Conservation (phyloP, 2,329 filamentous ascomycete genomes). For the Xylaria sp. region DNA sequence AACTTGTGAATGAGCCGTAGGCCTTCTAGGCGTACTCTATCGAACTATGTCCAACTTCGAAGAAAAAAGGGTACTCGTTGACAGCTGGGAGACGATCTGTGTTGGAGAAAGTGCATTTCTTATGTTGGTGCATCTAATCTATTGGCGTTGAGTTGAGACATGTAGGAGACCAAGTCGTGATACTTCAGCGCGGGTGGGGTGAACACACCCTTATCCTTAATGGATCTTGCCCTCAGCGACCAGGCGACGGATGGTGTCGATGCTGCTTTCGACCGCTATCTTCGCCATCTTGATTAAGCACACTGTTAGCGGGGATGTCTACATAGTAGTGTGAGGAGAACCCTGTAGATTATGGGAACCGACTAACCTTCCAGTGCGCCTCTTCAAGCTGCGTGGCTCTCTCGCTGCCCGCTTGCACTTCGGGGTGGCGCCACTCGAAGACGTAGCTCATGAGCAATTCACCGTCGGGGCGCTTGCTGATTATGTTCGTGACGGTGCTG, state of each 20-base stretch:
- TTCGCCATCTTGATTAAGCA: slow-evolving; percentile 37
- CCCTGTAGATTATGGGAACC: neutral
- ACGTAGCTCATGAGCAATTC: slow-evolving; percentile 44
- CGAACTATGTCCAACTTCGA: neutral
- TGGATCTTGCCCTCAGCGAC: slow-evolving; percentile 37
- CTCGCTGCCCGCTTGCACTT: slow-evolving; percentile 37
- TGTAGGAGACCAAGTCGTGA: neutral
- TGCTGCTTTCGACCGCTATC: slow-evolving; percentile 41
- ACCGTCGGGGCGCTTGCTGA: slow-evolving; percentile 39
- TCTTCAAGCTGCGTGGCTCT: slow-evolving; percentile 36
- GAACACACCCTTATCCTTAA: slow-evolving; percentile 9
- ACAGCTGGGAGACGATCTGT: neutral
- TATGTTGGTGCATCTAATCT: neutral
- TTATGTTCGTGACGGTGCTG: slow-evolving; percentile 44
- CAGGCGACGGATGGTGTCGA: slow-evolving; percentile 39
- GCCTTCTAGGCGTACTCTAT: slow-evolving; percentile 8
- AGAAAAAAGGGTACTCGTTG: neutral
- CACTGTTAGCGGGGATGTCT: neutral
- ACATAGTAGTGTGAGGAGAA: neutral
- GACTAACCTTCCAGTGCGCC: slow-evolving; percentile 36
- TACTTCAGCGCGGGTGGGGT: neutral
- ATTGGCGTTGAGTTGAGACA: neutral
- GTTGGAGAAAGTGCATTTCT: neutral
- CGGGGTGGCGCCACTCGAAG: slow-evolving; percentile 45
- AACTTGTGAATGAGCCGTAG: slow-evolving; percentile 9